Percentiles rank a stretch among this genome's conserved stretches.
phyloP scores from a whole-genome alignment of 179 eudicot genomes.

The Pouteria campechiana region DNA sequence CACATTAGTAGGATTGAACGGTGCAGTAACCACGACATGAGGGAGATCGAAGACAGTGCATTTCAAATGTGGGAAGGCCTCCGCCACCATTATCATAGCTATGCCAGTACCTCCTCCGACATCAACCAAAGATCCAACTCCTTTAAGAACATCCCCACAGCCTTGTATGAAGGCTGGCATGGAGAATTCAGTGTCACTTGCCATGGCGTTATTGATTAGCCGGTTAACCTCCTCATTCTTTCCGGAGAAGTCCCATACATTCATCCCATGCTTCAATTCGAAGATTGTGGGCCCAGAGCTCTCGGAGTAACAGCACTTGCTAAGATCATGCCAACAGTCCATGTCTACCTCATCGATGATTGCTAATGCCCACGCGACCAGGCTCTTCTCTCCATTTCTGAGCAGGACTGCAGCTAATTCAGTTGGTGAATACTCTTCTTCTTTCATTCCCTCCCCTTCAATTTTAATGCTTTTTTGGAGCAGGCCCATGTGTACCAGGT shows the following conservation, averaged over 20 bases:
- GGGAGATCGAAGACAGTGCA: slow-evolving; percentile 1
- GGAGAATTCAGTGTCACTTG: neutral
- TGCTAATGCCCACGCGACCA: neutral
- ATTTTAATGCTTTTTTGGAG: neutral
- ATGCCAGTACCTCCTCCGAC: slow-evolving; percentile 3
- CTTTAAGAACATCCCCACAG: neutral
- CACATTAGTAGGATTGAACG: no score
- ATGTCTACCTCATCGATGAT: neutral
- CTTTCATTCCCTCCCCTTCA: no score
- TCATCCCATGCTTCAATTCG: neutral
- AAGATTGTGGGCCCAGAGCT: neutral
- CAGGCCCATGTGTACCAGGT: neutral
- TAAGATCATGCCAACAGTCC: neutral
- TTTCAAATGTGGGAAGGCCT: neutral
- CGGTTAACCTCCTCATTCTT: neutral
- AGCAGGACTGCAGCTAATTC: no score
- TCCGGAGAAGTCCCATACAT: neutral
- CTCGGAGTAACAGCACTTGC: neutral
- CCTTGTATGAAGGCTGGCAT: neutral
- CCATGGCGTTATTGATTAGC: slow-evolving; percentile 5
- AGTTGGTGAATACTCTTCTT: no score
- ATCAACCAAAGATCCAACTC: neutral
- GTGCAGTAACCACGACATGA: slow-evolving; percentile 3
- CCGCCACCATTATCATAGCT: neutral
- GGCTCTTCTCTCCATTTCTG: neutral